Base-by-base conservation (phyloP, 352 stramenopile species). In the Globisporangium radiosum region DNA sequence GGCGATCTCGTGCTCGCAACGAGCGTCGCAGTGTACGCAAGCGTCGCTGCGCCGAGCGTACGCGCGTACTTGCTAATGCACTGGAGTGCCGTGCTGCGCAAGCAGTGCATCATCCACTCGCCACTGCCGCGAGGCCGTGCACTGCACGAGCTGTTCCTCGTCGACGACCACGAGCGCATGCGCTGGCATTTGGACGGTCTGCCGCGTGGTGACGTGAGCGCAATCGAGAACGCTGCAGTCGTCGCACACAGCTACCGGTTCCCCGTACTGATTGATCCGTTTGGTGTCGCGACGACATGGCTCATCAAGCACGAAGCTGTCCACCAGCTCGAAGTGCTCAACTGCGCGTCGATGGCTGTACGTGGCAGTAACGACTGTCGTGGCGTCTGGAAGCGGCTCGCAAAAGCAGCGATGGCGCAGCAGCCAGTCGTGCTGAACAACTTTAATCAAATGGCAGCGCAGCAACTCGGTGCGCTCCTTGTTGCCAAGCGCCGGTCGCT, bases 1-100 rank as follows among this genome's bases (percentile, higher is more conserved):
- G 83, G 75, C 3, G 80, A 93, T 15, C 60, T 90, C 25, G 66
- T 91, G n/a, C 54, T 93, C 6, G 72, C 69, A 3, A 90, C 83
- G 25, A 77, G 77, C 0, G 56, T 67, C 0, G 56, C 87, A 9
- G 68, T 64, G 0, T 93, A 93, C 47, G 66, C 72, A 6, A 72
- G 74, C 7, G 69, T 59, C 5, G 10, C 74, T 3, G 73, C 57
- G 0, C n/a, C 33, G 6, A n/a, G 19, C 1, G 61, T 63, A 2
- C 64, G 70, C 2, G 11, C 14, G 0, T 50, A 63, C n/a, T 64
- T 87, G 4, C 61, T 76, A 0, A 13, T 47, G 7, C 48, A 74
- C 11, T 93, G 78, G 83, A 73, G 61, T 0, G 43, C 72, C 2
- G 62, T 59, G 3, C 52, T 91, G 1, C 43, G 59, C 11, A 51